Evolutionary conservation across 2,329 filamentous ascomycete genomes (phyloP), one percentile per base, ranked within the genome.

Genomic region (Exophiala lecanii-corni): DNA sequence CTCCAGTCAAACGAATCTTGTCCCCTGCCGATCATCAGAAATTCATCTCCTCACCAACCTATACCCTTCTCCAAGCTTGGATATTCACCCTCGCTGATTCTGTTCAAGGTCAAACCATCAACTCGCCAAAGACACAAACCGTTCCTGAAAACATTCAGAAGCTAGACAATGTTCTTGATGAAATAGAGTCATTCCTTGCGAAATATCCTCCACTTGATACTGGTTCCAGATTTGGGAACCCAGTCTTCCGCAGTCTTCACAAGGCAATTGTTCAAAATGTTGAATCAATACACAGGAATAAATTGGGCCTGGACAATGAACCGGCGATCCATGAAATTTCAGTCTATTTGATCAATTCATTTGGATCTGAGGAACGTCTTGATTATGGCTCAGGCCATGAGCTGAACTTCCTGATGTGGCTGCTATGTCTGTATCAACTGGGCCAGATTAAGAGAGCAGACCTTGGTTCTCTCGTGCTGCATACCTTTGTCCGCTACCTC

Each of bases 341-440:
- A 1, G 79, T 82, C 20, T 98, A 98, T 65, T 74, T 98, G 23
- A 69, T 77, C 51, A 78, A 94, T 59, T 83, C 86, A 0, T 89
- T 97, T 53, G 92, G 92, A 34, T 95, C 94, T 61, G 78, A 82
- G 33, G 78, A 78, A 39, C 79, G 91, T 30, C 92, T 98, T 58
- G 92, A 98, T 69, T 98, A 98, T 63, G 92, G 92, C 38, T 96
- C 89, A 1, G 92, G 92, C 2, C 92, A 98, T 64, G 92, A 98
- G 68, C 77, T 98, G 50, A 97, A 98, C 71, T 97, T 98, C 67
- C 75, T 91, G 64, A 84, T 95, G 61, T 98, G 91, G 89, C 76
- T 97, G 25, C 77, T 98, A n/a, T 95, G 88, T 60, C 80, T 98
- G 1, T 87, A 92, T 62, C 85, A 91, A 59, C 74, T 96, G 12